Evolutionary conservation across 306 rosid genomes (phyloP).

Genomic region (Pyrus communis): DNA sequence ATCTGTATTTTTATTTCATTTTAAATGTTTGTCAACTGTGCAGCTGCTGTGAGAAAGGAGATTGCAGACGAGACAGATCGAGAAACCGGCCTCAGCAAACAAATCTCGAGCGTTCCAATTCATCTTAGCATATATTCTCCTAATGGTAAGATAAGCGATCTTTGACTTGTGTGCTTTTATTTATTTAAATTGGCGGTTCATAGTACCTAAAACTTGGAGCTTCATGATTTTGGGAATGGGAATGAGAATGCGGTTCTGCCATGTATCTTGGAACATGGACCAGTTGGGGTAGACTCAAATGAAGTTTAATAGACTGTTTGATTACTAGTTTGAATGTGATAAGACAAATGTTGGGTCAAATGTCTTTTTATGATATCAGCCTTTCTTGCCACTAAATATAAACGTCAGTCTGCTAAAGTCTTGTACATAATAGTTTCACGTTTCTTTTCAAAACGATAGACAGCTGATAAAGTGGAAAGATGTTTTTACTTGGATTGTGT

Average conservation of each 20-base stretch:
- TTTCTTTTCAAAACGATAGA: background rate
- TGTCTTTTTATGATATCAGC: background rate
- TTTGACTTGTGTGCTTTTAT: background rate
- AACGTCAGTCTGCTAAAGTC: background rate
- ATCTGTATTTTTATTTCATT: background rate
- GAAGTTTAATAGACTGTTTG: background rate
- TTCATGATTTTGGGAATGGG: background rate
- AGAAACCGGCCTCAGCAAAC: conserved; percentile 83
- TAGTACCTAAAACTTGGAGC: background rate
- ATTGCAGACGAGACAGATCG: conserved; percentile 92
- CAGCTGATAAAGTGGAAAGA: background rate
- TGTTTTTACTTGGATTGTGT: background rate
- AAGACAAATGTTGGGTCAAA: background rate
- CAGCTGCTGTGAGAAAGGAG: conserved; percentile 94
- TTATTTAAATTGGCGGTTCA: background rate
- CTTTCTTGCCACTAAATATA: background rate
- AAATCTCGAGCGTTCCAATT: conserved; percentile 84
- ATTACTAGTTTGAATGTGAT: background rate
- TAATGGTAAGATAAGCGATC: conserved; percentile 39
- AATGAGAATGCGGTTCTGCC: background rate
- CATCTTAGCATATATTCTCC: conserved; percentile 95
- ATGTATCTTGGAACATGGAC: background rate
- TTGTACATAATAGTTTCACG: background rate
- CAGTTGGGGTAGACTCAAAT: background rate
- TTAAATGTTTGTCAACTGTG: conserved; percentile 9